These are phyloP conservation scores for Prototheca cutis DNA, from an alignment of 163 green algal genomes.

Conservation along the genomic window DNA sequence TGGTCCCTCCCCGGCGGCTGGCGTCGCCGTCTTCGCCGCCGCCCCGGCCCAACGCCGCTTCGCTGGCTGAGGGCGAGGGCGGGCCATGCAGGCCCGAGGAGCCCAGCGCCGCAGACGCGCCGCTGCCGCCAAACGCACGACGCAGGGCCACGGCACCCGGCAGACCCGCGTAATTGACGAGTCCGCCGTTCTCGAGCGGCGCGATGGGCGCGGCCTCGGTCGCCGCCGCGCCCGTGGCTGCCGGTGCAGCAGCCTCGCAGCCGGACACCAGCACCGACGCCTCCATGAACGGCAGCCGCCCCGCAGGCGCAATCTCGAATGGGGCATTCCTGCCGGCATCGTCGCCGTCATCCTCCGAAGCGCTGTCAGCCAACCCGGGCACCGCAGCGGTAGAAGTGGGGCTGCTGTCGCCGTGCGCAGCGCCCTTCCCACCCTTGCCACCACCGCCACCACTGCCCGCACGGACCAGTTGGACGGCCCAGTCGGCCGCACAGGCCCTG, in stretches of 20 bases:
- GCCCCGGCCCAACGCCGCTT: not conserved
- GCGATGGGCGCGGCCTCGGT: conserved; percentile 19
- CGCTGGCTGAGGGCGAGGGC: not conserved
- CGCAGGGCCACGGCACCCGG: conserved; percentile 9
- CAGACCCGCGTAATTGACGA: conserved; percentile 22
- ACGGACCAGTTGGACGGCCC: conserved; percentile 24
- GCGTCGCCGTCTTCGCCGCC: not conserved
- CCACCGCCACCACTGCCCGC: too few species aligned
- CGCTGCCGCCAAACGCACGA: not conserved
- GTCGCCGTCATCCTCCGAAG: conserved; percentile 1
- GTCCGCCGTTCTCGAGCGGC: conserved; percentile 13
- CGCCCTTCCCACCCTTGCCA: too few species aligned
- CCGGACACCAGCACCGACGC: conserved; percentile 18
- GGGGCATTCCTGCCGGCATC: not conserved
- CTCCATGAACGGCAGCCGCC: conserved; percentile 31
- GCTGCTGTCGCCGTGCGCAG: too few species aligned
- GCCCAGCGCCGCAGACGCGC: not conserved
- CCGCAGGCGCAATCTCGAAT: conserved; percentile 27
- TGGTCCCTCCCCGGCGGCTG: not conserved
- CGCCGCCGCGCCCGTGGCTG: conserved; percentile 2
- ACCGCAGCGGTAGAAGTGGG: too few species aligned
- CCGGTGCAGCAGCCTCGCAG: not conserved
- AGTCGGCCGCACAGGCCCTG: conserved; percentile 24
- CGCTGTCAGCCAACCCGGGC: too few species aligned
- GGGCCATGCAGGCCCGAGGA: too few species aligned